Evolutionary conservation across 192 early-diverging fungal genomes (phyloP).

Genomic region (Podila verticillata): DNA sequence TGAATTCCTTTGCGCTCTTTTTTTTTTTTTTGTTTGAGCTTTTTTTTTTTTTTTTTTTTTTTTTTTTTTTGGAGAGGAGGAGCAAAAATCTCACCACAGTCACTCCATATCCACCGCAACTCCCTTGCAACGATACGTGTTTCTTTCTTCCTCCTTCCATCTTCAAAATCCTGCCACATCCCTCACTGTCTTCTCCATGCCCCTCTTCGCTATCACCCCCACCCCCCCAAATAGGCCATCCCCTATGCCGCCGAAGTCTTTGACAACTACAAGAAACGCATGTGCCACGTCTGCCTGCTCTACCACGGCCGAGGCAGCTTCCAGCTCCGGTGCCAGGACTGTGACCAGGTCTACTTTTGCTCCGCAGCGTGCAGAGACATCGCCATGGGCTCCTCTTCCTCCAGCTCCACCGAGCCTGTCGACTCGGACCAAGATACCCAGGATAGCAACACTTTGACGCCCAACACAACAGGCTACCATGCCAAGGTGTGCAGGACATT

Average conservation of each 20-base stretch:
- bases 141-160: not conserved
- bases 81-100: not conserved
- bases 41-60: not conserved
- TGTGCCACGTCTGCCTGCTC: constrained; percentile 70
- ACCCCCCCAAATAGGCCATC: constrained; percentile 18
- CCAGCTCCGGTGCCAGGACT: constrained; percentile 61
- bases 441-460: not conserved
- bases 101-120: not conserved
- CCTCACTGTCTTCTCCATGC: not conserved
- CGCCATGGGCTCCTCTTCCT: constrained; percentile 37
- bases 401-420: not conserved
- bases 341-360: constrained; percentile 71
- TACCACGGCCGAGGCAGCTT: constrained; percentile 61
- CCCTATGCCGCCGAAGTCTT: constrained; percentile 59
- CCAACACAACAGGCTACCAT: constrained; percentile 15
- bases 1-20: not conserved
- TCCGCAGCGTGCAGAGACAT: constrained; percentile 57
- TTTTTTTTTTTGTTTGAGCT: not conserved
- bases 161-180: no score
- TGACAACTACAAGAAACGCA: constrained; percentile 68
- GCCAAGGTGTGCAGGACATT: constrained; percentile 58
- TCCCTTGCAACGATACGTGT: not conserved
- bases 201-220: not conserved
- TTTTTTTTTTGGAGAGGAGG: not conserved
- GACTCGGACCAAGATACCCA: not conserved